A percentile compares a stretch with the other conserved stretches of the same genome.
These are phyloP conservation scores for Aphelidium insulamus DNA, from an alignment of 371 early-diverging fungal species.

Conservation along the genomic window DNA sequence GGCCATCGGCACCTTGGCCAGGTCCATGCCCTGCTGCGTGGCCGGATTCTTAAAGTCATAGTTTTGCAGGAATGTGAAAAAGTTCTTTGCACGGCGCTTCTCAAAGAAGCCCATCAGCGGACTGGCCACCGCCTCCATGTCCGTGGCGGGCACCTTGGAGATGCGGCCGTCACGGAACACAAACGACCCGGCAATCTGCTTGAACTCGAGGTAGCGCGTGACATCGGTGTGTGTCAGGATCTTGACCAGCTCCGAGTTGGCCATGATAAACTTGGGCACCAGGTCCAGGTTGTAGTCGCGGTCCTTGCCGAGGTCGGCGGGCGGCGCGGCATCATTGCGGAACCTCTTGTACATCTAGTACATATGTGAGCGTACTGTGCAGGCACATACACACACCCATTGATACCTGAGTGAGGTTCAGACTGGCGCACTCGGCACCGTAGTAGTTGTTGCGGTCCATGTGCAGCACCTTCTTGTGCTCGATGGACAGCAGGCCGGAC, in stretches of 20 bases:
- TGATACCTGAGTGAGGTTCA: constrained; percentile 74
- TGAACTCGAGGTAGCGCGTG: constrained; percentile 93
- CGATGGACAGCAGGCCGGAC: constrained; percentile 90
- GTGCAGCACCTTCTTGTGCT: constrained; percentile 94
- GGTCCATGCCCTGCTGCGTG: constrained; percentile 64
- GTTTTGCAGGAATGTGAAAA: constrained; percentile 86
- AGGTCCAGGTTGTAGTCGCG: constrained; percentile 95
- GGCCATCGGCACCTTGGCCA: constrained; percentile 53
- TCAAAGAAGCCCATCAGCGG: constrained; percentile 86
- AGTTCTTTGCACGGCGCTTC: constrained; percentile 82
- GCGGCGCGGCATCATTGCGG: constrained; percentile 38
- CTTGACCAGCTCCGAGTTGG: constrained; percentile 74
- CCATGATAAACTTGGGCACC: constrained; percentile 99
- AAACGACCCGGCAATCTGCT: constrained; percentile 85
- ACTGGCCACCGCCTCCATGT: constrained; percentile 66
- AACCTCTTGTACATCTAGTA: constrained; percentile 75
- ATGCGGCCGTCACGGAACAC: constrained; percentile 76
- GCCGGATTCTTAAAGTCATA: constrained; percentile 53
- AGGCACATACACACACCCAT: neutral
- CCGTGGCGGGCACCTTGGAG: constrained; percentile 87
- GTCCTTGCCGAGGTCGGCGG: constrained; percentile 51
- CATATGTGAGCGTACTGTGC: neutral
- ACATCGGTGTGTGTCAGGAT: constrained; percentile 87
- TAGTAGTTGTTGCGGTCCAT: constrained; percentile 97
- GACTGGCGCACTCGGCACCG: constrained; percentile 85